Evolutionary conservation across 805 yeast species (phyloP), one percentile per base, ranked within the genome.

Genomic region (Suhomyces sp.): DNA sequence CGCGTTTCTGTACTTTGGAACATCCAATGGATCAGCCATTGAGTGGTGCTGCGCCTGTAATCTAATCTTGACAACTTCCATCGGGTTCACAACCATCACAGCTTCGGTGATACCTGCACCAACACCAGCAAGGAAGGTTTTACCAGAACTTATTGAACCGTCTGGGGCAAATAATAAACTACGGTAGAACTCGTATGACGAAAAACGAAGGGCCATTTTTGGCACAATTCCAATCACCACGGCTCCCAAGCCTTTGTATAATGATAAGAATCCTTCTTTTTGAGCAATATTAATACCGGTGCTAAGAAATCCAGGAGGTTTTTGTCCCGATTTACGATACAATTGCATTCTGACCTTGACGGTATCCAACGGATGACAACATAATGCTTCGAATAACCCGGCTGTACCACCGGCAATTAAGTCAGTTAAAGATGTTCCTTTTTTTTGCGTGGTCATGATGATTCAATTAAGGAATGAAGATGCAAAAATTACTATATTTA

Each of bases 91-190:
- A 53, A 93, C 93, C 53, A 87, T 72, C 51, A 94, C 92, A 1
- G 98, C 97, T 73, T 93, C 99, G 47, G 97, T 89, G 66, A 89
- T 77, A 75, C 99, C 99, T 17, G 99, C 98, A 69, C 96, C 92
- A 22, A 93, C 94, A 73, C 99, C 99, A 43, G 97, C 92, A 48
- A 88, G 59, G 66, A 93, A 93, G 9, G 92, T 89, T 61, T 83
- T 80, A 46, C 82, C 81, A 4, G 97, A 87, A 41, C 87, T 67
- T 50, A 90, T 84, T 10, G 76, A 72, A 22, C 90, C 87, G 49
- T 88, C 82, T 48, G 77, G 77, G 53, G 83, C 81, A 35, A 82
- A 80, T 57, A 93, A 78, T 52, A 83, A 68, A 10, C 84, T 77
- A 72, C 96, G 85, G 77, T 87, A 89, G 64, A 84, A 86, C 73